Evolutionary conservation across 371 early-diverging fungal species (phyloP), one percentile per base, ranked within the genome.

Genomic region (Rhizomucor pusillus): DNA sequence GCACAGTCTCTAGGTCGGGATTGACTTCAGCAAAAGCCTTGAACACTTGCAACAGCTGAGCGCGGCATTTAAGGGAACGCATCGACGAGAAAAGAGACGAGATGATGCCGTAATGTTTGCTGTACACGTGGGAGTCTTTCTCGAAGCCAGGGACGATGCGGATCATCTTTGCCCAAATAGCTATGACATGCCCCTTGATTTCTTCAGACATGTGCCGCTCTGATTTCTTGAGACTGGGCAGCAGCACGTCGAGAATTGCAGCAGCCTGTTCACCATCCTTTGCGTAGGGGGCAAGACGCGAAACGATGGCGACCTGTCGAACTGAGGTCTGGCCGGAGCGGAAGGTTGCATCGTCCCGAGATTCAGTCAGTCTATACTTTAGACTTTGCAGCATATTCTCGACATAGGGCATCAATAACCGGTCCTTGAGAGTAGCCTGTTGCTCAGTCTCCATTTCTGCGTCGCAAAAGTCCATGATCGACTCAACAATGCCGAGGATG

Each of bases 151-250:
- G 82, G 2, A 84, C 66, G 36, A 83, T 71, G 16, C 50, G 73
- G 9, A 86, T 63, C 47, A 91, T 90, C 52, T 85, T 78, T 34
- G 79, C 72, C 71, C 94, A 82, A 22, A 95, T 90, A 4, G 70
- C 63, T 43, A 97, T 74, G 33, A 98, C 90, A 41, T 94, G 85
- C 16, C 79, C 80, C 75, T 97, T 97, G 33, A 87, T 86, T 41
- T 75, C 67, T 68, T 94, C 94, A 0, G 91, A 84, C 2, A 97
- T 87, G 0, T 77, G 52, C 33, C 83, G 74, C 47, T 77, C 65
- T 16, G 88, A 82, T 50, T 87, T 87, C 52, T 84, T 85, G 39
- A 95, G 66, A 60, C 85, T 84, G 19, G 97, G 97, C 45, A 92
- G 57, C 58, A 98, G 59, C n/a, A 96, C 75, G 9, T 85, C 85